Conservation (phyloP, 2,329 filamentous ascomycete species). For the Elsinoe batatas region DNA sequence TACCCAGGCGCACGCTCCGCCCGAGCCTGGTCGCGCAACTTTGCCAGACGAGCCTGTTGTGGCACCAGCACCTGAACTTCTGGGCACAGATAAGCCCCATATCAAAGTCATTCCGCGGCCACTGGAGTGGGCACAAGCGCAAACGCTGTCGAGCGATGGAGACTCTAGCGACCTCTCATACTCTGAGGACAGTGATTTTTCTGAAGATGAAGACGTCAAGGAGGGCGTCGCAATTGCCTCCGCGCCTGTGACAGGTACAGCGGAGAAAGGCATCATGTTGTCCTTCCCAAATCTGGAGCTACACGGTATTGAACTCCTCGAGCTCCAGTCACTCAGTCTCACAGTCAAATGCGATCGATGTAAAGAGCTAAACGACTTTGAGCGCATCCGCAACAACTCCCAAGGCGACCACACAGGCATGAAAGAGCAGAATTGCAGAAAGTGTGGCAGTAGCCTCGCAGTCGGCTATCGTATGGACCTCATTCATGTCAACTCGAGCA, state of each 20-base stretch:
- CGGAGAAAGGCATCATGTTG: constrained; percentile 63
- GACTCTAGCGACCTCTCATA: constrained; percentile 31
- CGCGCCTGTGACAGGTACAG: constrained; percentile 30
- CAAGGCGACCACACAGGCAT: constrained; percentile 32
- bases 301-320: constrained; percentile 65
- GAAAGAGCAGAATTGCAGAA: constrained; percentile 43
- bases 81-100: constrained; percentile 47
- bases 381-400: constrained; percentile 50
- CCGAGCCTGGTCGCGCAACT: not conserved
- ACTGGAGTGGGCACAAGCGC: constrained; percentile 56
- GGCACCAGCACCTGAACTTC: not conserved
- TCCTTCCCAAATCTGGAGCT: constrained; percentile 71
- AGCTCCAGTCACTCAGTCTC: constrained; percentile 56
- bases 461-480: constrained; percentile 50
- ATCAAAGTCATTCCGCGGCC: constrained; percentile 64
- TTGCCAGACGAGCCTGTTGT: not conserved
- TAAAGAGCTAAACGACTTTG: constrained; percentile 61
- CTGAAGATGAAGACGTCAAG: constrained; percentile 36
- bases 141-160: constrained; percentile 18
- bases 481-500: constrained; percentile 61
- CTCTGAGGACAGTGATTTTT: constrained; percentile 41
- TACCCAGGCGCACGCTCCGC: not conserved
- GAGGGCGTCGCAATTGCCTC: constrained; percentile 28
- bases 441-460: constrained; percentile 43
- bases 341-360: constrained; percentile 71